Conservation (phyloP, 1,139 yeast species). For the Suhomyces kunorum region DNA sequence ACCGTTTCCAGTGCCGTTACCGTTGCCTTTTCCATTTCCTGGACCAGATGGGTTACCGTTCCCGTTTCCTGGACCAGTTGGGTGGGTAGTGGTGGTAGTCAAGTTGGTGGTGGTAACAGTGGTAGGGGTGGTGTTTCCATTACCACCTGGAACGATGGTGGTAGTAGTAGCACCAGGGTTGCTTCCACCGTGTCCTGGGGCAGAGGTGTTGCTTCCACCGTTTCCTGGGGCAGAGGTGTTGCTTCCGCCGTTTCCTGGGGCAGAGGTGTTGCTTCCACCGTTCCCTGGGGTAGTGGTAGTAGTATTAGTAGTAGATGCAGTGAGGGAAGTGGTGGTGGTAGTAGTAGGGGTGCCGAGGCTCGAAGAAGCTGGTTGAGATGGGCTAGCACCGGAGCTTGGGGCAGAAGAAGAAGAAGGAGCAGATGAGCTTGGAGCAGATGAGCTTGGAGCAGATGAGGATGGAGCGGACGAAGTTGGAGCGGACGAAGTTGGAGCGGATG, state of each 20-base stretch:
- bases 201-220: slow-evolving; percentile 1
- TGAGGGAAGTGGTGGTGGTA: not conserved
- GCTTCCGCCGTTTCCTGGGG: not conserved
- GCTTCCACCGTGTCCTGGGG: too few relatives aligned
- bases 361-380: not conserved
- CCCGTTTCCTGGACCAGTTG: slow-evolving; percentile 17
- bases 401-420: not conserved
- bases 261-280: not conserved
- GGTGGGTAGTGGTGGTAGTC: slow-evolving; percentile 13
- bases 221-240: too few relatives aligned
- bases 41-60: not conserved
- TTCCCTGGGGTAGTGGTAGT: not conserved
- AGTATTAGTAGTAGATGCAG: not conserved
- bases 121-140: too few relatives aligned
- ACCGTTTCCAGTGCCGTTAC: slow-evolving; percentile 1
- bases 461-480: not conserved
- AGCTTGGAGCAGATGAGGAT: too few relatives aligned
- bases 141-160: not conserved
- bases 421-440: not conserved
- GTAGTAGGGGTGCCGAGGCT: not conserved
- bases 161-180: not conserved
- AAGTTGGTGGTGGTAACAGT: not conserved
- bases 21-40: not conserved
- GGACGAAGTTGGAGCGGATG: not conserved
- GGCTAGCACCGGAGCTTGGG: not conserved